Conservation (phyloP, 2,329 filamentous ascomycete species). For the Clarireedia hainanense region DNA sequence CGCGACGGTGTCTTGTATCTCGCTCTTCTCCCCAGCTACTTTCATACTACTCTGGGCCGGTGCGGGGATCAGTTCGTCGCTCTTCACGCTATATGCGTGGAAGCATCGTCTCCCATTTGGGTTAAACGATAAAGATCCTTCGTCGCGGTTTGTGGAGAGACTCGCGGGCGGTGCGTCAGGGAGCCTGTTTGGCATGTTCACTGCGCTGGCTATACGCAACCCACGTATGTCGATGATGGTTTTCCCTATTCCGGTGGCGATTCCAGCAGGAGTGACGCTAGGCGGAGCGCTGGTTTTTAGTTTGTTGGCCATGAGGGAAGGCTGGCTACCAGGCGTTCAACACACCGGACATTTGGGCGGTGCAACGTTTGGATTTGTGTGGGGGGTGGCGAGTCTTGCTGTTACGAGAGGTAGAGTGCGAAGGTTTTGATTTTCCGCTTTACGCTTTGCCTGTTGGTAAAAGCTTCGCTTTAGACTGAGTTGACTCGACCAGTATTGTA, state of each 20-base stretch:
- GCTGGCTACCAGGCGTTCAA: neutral
- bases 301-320: neutral
- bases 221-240: neutral
- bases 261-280: neutral
- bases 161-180: conserved; percentile 2
- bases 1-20: neutral
- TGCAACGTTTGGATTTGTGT: neutral
- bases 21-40: neutral
- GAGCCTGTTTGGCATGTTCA: neutral
- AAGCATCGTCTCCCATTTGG: neutral
- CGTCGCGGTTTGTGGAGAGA: neutral
- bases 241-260: neutral
- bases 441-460: too few relatives aligned
- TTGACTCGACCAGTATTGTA: too few relatives aligned
- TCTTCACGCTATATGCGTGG: neutral
- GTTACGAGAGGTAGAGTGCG: neutral
- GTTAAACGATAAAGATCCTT: too few relatives aligned
- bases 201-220: neutral
- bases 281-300: neutral
- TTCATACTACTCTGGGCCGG: conserved; percentile 2
- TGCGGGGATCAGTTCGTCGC: neutral
- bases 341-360: conserved; percentile 7
- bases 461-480: too few relatives aligned
- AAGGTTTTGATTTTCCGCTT: neutral
- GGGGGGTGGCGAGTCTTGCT: neutral